Evolutionary conservation across 2,329 filamentous ascomycete species (phyloP).

Genomic region (Cercospora janseana): DNA sequence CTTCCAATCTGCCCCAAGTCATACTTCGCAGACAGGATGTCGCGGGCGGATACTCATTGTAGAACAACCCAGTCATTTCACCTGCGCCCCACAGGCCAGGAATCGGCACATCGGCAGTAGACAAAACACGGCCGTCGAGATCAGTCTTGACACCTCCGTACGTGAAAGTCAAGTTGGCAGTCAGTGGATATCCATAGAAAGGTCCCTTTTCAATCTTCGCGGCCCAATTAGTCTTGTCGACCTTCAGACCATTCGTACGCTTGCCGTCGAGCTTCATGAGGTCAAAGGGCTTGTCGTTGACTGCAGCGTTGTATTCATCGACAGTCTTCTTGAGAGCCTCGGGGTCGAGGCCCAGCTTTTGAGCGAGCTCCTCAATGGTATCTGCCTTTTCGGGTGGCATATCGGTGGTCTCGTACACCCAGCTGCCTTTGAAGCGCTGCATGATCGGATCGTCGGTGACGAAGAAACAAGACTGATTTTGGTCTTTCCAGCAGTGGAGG

Average conservation of each 20-base stretch:
- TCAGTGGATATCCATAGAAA: constrained; percentile 41
- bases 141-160: constrained; percentile 45
- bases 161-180: constrained; percentile 33
- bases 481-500: constrained; percentile 43
- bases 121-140: constrained; percentile 41
- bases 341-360: constrained; percentile 41
- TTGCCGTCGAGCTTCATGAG: constrained; percentile 46
- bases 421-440: constrained; percentile 44
- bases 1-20: constrained; percentile 38
- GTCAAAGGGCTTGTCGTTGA: constrained; percentile 43
- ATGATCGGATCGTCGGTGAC: constrained; percentile 44
- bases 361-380: constrained; percentile 42
- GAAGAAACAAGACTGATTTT: constrained; percentile 45
- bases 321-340: constrained; percentile 42
- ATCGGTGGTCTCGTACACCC: constrained; percentile 47
- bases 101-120: constrained; percentile 42
- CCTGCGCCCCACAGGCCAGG: constrained; percentile 40
- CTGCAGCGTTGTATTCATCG: constrained; percentile 42
- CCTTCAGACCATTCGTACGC: constrained; percentile 39
- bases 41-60: constrained; percentile 40
- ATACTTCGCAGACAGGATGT: constrained; percentile 37
- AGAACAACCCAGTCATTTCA: constrained; percentile 39
- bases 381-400: constrained; percentile 43
- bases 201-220: constrained; percentile 40
- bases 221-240: constrained; percentile 46